These are phyloP conservation scores for Fusarium tupiense DNA, from an alignment of 2,329 filamentous ascomycete genomes.

Conservation along the genomic window DNA sequence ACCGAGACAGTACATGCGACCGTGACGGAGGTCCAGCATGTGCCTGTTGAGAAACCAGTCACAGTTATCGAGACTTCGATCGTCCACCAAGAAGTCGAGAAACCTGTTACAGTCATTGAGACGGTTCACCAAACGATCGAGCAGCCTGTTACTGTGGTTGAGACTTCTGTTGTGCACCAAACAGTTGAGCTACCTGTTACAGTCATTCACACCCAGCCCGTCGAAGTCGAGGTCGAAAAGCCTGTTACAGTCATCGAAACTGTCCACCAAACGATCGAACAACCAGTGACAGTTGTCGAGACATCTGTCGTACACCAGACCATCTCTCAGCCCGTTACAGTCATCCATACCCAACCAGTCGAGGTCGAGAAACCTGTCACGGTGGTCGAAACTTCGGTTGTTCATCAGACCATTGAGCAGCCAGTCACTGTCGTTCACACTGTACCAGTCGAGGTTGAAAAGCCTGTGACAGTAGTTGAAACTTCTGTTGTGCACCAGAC, in stretches of 20 bases:
- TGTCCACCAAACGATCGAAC: conserved; percentile 7
- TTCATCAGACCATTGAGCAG: neutral
- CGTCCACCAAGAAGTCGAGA: conserved; percentile 12
- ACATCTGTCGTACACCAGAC: neutral
- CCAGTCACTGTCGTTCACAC: neutral
- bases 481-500: conserved; percentile 17
- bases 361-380: neutral
- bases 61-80: neutral
- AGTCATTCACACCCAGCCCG: neutral
- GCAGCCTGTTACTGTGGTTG: neutral
- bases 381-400: neutral
- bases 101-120: conserved; percentile 11
- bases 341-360: neutral
- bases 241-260: conserved; percentile 11
- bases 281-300: conserved; percentile 11
- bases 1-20: conserved; percentile 2
- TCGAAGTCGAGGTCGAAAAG: conserved; percentile 14
- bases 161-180: conserved; percentile 18
- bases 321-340: neutral
- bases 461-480: neutral
- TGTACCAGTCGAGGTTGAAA: neutral
- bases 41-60: neutral
- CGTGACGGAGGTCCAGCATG: conserved; percentile 10
- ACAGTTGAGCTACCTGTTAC: conserved; percentile 6
- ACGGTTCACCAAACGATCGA: conserved; percentile 16